Conservation (phyloP, 2,329 filamentous ascomycete species). For the Geoglossum cookeanum region DNA sequence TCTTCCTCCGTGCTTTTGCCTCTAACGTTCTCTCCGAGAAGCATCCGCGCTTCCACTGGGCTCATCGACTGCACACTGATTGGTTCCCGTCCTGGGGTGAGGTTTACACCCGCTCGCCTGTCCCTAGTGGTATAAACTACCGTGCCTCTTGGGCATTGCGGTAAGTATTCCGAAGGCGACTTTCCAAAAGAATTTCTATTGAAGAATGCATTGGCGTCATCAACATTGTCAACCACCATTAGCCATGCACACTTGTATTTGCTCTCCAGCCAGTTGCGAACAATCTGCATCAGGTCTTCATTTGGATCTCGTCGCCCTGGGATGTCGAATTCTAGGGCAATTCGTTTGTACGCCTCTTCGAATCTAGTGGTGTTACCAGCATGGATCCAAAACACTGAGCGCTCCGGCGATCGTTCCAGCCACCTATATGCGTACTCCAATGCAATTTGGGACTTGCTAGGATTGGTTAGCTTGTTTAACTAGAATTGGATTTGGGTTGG, state of each 20-base stretch:
- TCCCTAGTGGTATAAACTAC: neutral
- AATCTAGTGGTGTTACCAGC: slow-evolving; percentile 18
- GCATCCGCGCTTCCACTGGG: neutral
- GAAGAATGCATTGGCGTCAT: slow-evolving; percentile 6
- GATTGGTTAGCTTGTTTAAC: neutral
- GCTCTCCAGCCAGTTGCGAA: slow-evolving; percentile 6
- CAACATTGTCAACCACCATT: slow-evolving; percentile 7
- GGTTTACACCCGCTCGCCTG: neutral
- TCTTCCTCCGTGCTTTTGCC: neutral
- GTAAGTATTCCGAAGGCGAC: neutral
- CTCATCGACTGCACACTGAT: neutral
- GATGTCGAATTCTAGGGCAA: slow-evolving; percentile 17
- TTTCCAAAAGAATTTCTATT: neutral
- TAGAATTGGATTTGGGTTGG: neutral
- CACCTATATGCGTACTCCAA: slow-evolving; percentile 21
- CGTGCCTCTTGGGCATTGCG: neutral
- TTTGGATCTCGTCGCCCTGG: slow-evolving; percentile 15
- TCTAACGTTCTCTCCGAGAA: neutral
- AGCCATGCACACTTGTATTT: slow-evolving; percentile 2
- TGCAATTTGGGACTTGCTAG: slow-evolving; percentile 20
- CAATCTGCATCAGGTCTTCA: slow-evolving; percentile 4
- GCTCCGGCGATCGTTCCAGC: slow-evolving; percentile 12
- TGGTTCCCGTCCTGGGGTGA: neutral
- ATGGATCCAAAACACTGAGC: slow-evolving; percentile 22
- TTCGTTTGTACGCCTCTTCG: slow-evolving; percentile 19